Conservation (phyloP, 2,329 filamentous ascomycete species). For the Lachnellula hyalina region DNA sequence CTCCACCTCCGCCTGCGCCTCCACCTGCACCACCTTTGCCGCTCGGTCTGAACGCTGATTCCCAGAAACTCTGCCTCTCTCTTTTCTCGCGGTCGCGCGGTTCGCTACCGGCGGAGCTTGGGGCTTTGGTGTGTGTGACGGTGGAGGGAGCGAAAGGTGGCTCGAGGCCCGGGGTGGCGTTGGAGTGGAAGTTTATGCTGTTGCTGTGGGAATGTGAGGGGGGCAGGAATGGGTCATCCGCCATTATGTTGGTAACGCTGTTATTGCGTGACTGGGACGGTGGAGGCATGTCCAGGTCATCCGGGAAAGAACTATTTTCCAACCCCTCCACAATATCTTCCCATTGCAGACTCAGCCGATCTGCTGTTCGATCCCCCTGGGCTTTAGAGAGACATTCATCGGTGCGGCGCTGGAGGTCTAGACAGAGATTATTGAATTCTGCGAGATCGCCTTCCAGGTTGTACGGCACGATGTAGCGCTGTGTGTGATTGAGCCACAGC, state of each 20-base stretch:
- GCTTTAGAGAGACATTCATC: constrained; percentile 30
- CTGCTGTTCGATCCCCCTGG: constrained; percentile 21
- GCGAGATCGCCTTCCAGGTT: constrained; percentile 27
- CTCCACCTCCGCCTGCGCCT: no score
- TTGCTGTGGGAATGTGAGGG: background rate
- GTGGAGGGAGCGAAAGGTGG: constrained; percentile 5
- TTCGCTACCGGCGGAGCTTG: constrained; percentile 25
- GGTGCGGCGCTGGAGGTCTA: constrained; percentile 27
- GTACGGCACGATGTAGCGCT: constrained; percentile 10
- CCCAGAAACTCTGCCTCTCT: constrained; percentile 31
- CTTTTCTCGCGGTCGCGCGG: constrained; percentile 15
- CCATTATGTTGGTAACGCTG: no score
- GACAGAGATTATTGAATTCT: constrained; percentile 29
- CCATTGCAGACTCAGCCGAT: constrained; percentile 24
- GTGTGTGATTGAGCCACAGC: constrained; percentile 62
- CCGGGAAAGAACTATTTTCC: constrained; percentile 16
- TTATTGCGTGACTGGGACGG: background rate
- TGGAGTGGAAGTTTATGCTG: background rate
- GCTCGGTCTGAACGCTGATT: constrained; percentile 24
- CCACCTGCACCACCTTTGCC: constrained; percentile 15
- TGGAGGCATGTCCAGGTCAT: background rate
- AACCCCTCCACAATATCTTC: constrained; percentile 27
- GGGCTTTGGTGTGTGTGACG: constrained; percentile 9
- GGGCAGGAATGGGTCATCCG: background rate
- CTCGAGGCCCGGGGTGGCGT: background rate